Percentiles rank a stretch among this genome's conserved stretches.
Conservation (phyloP, 2,329 filamentous ascomycete genomes). For the Sporothrix luriei region DNA sequence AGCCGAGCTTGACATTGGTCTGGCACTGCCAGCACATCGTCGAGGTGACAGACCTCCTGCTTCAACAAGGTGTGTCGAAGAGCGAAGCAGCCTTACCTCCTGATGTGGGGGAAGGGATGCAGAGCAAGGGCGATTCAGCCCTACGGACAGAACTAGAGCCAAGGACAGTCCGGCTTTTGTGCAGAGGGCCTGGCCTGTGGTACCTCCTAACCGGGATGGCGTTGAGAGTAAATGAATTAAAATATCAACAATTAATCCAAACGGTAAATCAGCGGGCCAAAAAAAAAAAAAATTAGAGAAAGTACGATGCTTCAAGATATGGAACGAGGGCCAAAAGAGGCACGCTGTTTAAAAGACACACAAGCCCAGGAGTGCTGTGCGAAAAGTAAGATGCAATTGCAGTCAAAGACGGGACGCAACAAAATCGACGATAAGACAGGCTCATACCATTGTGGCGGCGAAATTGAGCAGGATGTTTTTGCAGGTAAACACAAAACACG, state of each 20-base stretch:
- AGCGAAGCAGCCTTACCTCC: not conserved
- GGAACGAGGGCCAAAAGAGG: not conserved
- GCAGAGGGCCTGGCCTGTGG: not conserved
- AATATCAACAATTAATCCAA: not conserved
- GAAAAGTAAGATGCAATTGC: no score
- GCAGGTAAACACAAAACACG: not conserved
- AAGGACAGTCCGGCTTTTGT: not conserved
- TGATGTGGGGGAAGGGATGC: not conserved
- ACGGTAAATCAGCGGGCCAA: not conserved
- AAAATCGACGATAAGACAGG: no score
- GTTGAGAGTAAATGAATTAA: not conserved
- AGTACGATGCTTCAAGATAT: no score
- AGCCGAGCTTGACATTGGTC: not conserved
- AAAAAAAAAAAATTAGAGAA: not conserved
- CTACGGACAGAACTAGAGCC: conserved; percentile 23
- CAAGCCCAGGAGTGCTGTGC: no score
- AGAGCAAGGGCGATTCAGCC: conserved; percentile 30
- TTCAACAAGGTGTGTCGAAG: not conserved
- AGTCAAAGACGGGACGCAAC: no score
- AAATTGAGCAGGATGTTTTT: not conserved
- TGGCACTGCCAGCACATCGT: conserved; percentile 1
- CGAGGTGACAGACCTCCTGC: not conserved
- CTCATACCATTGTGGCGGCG: no score
- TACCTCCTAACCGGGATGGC: not conserved
- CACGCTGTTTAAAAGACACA: no score